These are phyloP conservation scores for Graphiopsis chlorocephala DNA, from an alignment of 2,329 filamentous ascomycete species.

Conservation along the genomic window DNA sequence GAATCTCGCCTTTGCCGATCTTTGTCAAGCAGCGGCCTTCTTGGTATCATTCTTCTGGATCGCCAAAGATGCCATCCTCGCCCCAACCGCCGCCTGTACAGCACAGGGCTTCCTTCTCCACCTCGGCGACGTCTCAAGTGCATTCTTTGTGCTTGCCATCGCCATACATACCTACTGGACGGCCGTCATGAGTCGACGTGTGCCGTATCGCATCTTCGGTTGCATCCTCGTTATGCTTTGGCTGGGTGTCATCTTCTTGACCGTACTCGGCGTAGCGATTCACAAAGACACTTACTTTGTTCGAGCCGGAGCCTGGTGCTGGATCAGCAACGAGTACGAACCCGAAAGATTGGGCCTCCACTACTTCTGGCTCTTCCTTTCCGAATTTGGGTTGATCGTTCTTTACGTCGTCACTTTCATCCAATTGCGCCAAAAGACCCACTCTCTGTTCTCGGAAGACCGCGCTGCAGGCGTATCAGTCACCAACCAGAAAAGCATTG, in stretches of 20 bases:
- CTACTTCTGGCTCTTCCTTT: slow-evolving; percentile 63
- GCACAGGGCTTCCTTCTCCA: slow-evolving; percentile 67
- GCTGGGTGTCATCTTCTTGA: slow-evolving; percentile 59
- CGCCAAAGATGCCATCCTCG: slow-evolving; percentile 51
- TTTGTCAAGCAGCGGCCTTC: slow-evolving; percentile 64
- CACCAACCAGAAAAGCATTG: slow-evolving; percentile 27
- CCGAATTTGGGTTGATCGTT: slow-evolving; percentile 52
- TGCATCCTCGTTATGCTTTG: slow-evolving; percentile 50
- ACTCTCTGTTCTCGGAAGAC: slow-evolving; percentile 20
- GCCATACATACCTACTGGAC: slow-evolving; percentile 65
- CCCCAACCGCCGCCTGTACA: slow-evolving; percentile 56
- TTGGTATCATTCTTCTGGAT: slow-evolving; percentile 62
- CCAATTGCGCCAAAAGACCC: slow-evolving; percentile 30
- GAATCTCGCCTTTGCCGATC: slow-evolving; percentile 67
- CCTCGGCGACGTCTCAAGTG: slow-evolving; percentile 63
- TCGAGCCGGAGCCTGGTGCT: slow-evolving; percentile 67
- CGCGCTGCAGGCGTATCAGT: slow-evolving; percentile 11
- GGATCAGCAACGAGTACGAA: slow-evolving; percentile 58
- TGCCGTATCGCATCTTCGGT: slow-evolving; percentile 53
- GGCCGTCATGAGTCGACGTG: slow-evolving; percentile 56
- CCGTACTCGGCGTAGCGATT: slow-evolving; percentile 50
- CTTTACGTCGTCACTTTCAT: slow-evolving; percentile 45
- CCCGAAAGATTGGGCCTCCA: slow-evolving; percentile 59
- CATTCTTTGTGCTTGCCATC: slow-evolving; percentile 65
- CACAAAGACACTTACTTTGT: slow-evolving; percentile 54